A percentile compares a stretch with the other conserved stretches of the same genome.
These are phyloP conservation scores for Citrullus mucosospermus DNA, from an alignment of 306 rosid genomes.

Conservation along the genomic window DNA sequence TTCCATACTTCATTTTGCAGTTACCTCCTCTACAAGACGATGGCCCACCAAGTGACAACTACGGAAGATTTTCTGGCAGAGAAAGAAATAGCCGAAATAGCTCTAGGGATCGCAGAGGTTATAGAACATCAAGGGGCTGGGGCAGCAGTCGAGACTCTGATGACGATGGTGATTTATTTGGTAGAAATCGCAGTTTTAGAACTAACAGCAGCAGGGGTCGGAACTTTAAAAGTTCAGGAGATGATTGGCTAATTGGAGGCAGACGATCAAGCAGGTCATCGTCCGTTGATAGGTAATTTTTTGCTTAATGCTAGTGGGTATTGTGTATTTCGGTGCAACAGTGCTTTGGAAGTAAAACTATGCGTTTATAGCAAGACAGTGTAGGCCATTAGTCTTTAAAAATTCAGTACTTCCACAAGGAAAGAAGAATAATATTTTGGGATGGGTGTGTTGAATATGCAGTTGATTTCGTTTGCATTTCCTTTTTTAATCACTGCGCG, in stretches of 20 bases:
- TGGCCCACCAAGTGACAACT: slow-evolving; percentile 73
- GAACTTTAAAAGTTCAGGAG: slow-evolving; percentile 36
- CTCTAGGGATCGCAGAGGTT: slow-evolving; percentile 41
- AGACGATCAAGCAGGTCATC: slow-evolving; percentile 60
- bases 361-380: background rate
- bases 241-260: slow-evolving; percentile 84
- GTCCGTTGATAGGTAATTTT: slow-evolving; percentile 52
- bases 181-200: slow-evolving; percentile 35
- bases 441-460: background rate
- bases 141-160: slow-evolving; percentile 14
- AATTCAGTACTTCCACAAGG: background rate
- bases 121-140: slow-evolving; percentile 48
- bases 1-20: slow-evolving; percentile 28
- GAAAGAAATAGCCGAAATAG: slow-evolving; percentile 39
- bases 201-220: slow-evolving; percentile 46
- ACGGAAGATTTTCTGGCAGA: slow-evolving; percentile 68
- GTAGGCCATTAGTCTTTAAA: background rate
- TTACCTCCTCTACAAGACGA: slow-evolving; percentile 95
- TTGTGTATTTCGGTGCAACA: background rate
- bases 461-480: background rate
- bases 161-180: slow-evolving; percentile 5
- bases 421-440: background rate
- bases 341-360: background rate
- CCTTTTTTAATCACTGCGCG: background rate
- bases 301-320: background rate